Conservation (phyloP, 805 yeast genomes). For the Lachancea nothofagi region DNA sequence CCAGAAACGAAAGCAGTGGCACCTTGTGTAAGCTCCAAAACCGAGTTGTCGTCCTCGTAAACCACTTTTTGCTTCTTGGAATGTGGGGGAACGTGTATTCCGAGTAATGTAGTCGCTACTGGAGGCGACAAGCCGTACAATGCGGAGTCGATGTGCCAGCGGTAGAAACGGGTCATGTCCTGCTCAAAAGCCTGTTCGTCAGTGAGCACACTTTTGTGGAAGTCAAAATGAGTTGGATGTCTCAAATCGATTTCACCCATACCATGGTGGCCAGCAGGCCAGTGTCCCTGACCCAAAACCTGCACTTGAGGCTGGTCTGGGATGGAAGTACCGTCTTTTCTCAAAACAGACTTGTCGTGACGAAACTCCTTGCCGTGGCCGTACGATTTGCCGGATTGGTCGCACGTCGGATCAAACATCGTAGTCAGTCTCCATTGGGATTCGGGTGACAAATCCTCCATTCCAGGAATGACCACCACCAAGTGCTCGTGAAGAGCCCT, state of each 20-base stretch:
- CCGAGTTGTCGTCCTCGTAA: conserved; percentile 63
- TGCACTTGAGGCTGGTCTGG: conserved; percentile 86
- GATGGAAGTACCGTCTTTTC: conserved; percentile 74
- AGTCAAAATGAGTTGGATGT: conserved; percentile 79
- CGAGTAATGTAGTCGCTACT: conserved; percentile 75
- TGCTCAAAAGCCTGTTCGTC: conserved; percentile 54
- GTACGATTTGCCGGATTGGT: conserved; percentile 48
- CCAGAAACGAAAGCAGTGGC: conserved; percentile 89
- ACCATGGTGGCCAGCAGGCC: conserved; percentile 56
- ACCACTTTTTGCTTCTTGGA: conserved; percentile 57
- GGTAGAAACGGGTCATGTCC: conserved; percentile 72
- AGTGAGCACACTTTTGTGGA: conserved; percentile 64
- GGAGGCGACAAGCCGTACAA: conserved; percentile 84
- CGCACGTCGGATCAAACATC: conserved; percentile 69
- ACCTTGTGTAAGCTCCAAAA: conserved; percentile 66
- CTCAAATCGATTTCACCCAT: conserved; percentile 53
- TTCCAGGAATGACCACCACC: conserved; percentile 71
- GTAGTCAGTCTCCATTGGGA: conserved; percentile 74
- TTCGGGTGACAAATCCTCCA: conserved; percentile 59
- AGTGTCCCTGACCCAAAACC: conserved; percentile 77
- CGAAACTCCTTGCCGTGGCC: conserved; percentile 83
- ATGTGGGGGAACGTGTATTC: conserved; percentile 71
- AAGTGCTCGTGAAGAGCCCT: conserved; percentile 63
- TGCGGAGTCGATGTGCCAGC: conserved; percentile 95
- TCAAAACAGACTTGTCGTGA: conserved; percentile 59